Base-by-base conservation (phyloP, 169 alveolate genomes). In the Ichthyophthirius multifiliis region DNA sequence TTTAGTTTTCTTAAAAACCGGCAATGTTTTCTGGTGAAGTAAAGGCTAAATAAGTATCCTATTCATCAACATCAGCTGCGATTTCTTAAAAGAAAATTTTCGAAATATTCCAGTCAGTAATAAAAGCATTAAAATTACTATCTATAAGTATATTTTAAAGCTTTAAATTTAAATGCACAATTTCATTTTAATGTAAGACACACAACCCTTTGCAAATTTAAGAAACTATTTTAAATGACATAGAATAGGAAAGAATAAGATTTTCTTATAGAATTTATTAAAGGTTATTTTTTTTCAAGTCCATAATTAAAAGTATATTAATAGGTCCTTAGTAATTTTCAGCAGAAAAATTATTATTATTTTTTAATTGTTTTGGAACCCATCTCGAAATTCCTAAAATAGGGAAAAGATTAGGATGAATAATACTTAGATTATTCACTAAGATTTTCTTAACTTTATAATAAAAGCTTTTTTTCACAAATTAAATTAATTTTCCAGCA, bases 401-500 rank as follows among this genome's bases (percentile, higher is more conserved):
- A 27, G 71, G 71, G 71, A 55, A 55, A 0, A 55, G 39, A 4
- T 34, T 9, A 20, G 71, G 71, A 7, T 55, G 71, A 1, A 55
- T 39, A 27, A 55, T 39, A 3, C 31, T 39, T 55, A 55, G 39
- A 55, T 55, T 55, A 5, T 23, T 27, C 31, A 27, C 31, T 3
- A 55, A 39, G 4, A 27, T 39, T 27, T 55, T 39, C 3, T 27
- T 3, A 27, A 55, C 43, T 10, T 55, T 55, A 27, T 55, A 34
- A 55, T 55, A 55, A 23, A 55, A 55, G 10, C 20, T 20, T 27
- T 39, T 55, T 20, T 34, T 34, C 10, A 55, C 71, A 55, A 55
- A 55, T 55, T 55, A 27, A 55, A 55, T 55, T 55, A 27, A 55
- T 55, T 55, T 55, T 6, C 43, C 71, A 10, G 71, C 71, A 55